Evolutionary conservation across 192 early-diverging fungal species (phyloP).

Genomic region (Mortierella antarctica): DNA sequence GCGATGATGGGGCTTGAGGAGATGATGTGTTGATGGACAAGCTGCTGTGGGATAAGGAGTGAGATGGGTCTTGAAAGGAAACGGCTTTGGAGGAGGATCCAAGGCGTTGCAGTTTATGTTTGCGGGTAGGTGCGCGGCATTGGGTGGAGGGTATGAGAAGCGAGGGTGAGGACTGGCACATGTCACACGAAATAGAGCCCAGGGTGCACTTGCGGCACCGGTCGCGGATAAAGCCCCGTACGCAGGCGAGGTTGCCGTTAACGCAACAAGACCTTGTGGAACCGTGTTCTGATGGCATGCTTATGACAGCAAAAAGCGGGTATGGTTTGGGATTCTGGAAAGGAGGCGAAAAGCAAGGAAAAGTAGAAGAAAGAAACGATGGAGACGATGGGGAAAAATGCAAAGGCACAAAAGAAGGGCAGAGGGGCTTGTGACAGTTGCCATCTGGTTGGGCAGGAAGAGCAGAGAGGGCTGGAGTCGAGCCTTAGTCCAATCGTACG

Average conservation of each 20-base stretch:
- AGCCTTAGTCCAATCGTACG: too few relatives aligned
- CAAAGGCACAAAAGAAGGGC: slow-evolving; percentile 2
- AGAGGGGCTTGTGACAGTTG: too few relatives aligned
- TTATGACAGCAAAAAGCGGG: not conserved
- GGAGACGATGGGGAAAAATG: not conserved
- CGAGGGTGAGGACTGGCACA: slow-evolving; percentile 7
- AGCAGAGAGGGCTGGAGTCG: too few relatives aligned
- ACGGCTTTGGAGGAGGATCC: not conserved
- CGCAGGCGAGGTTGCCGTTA: slow-evolving; percentile 11
- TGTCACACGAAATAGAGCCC: slow-evolving; percentile 16
- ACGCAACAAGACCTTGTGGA: slow-evolving; percentile 7
- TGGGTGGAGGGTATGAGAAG: not conserved
- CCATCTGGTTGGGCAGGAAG: too few relatives aligned
- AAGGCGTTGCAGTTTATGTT: not conserved
- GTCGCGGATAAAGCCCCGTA: slow-evolving; percentile 31
- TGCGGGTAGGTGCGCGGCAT: too few relatives aligned
- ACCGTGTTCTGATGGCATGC: not conserved
- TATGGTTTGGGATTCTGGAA: not conserved
- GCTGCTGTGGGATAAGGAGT: not conserved
- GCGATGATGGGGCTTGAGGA: not conserved
- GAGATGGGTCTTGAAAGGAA: not conserved
- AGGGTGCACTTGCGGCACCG: slow-evolving; percentile 25
- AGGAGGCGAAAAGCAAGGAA: not conserved
- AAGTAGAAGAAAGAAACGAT: slow-evolving; percentile 1
- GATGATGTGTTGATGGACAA: not conserved